Percentiles rank a stretch among this genome's conserved stretches.
phyloP scores from a whole-genome alignment of 768 basidiomycete species.

The Saitozyma podzolica region DNA sequence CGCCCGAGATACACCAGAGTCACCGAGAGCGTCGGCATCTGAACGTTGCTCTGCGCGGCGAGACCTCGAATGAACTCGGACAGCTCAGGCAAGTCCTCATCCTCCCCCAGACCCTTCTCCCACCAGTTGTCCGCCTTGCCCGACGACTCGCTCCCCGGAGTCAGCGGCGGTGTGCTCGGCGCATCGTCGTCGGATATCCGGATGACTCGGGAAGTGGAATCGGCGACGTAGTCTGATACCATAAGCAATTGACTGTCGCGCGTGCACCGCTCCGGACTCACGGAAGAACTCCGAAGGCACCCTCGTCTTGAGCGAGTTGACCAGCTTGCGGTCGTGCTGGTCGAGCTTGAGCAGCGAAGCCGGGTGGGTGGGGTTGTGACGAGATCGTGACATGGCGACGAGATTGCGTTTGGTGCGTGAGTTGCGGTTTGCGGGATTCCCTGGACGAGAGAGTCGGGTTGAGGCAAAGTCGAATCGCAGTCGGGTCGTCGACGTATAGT shows the following conservation, averaged over 20 bases:
- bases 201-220: constrained; percentile 71
- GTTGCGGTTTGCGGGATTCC: too few relatives aligned
- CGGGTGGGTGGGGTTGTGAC: constrained; percentile 55
- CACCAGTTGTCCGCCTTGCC: constrained; percentile 51
- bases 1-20: constrained; percentile 91
- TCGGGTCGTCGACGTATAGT: too few relatives aligned
- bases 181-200: constrained; percentile 46
- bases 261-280: constrained; percentile 29
- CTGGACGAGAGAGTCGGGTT: not conserved
- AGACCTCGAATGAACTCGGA: constrained; percentile 81
- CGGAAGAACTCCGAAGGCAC: constrained; percentile 82
- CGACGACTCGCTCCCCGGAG: constrained; percentile 53
- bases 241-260: not conserved
- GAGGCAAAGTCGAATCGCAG: too few relatives aligned
- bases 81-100: constrained; percentile 62
- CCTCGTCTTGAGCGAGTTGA: constrained; percentile 70
- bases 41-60: constrained; percentile 78
- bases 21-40: constrained; percentile 83
- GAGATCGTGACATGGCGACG: not conserved
- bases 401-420: not conserved
- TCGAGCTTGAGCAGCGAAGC: constrained; percentile 77
- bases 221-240: constrained; percentile 65
- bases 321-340: constrained; percentile 74
- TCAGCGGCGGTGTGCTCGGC: constrained; percentile 65
- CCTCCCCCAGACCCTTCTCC: constrained; percentile 33